These are phyloP conservation scores for Schwanniomyces vanrijiae DNA, from an alignment of 805 yeast genomes.

Conservation along the genomic window DNA sequence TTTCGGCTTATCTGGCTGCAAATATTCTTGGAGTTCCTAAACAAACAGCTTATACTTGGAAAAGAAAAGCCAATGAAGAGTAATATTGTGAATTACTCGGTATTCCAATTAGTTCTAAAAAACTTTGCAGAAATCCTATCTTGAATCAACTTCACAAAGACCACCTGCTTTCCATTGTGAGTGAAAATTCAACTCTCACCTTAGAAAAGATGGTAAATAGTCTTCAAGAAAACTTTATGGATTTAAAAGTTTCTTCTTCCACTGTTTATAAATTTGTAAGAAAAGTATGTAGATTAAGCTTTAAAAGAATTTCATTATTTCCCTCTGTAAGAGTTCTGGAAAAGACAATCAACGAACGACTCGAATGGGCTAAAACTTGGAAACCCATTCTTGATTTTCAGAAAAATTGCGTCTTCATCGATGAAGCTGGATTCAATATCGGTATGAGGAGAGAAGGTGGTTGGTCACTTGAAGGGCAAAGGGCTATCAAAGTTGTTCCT, in stretches of 20 bases:
- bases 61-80: too few relatives aligned
- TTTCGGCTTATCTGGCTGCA: not conserved
- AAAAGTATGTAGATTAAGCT: not conserved
- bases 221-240: not conserved
- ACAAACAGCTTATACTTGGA: not conserved
- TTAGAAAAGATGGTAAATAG: too few relatives aligned
- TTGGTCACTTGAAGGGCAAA: not conserved
- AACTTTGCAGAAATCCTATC: too few relatives aligned
- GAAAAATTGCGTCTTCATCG: not conserved
- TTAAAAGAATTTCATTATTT: not conserved
- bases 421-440: not conserved
- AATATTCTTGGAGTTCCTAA: not conserved
- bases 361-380: not conserved
- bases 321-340: not conserved
- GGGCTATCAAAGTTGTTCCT: not conserved
- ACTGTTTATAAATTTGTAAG: not conserved
- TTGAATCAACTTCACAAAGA: too few relatives aligned
- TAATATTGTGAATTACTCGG: too few relatives aligned
- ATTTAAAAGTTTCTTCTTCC: not conserved
- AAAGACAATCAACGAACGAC: not conserved
- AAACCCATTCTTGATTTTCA: not conserved
- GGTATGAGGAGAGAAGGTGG: not conserved
- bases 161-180: too few relatives aligned
- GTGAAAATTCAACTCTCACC: too few relatives aligned
- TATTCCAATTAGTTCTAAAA: too few relatives aligned